Percentiles rank a stretch among this genome's conserved stretches.
Evolutionary conservation across 2,329 filamentous ascomycete genomes (phyloP).

Genomic region (Dothideomycetidae sp.): DNA sequence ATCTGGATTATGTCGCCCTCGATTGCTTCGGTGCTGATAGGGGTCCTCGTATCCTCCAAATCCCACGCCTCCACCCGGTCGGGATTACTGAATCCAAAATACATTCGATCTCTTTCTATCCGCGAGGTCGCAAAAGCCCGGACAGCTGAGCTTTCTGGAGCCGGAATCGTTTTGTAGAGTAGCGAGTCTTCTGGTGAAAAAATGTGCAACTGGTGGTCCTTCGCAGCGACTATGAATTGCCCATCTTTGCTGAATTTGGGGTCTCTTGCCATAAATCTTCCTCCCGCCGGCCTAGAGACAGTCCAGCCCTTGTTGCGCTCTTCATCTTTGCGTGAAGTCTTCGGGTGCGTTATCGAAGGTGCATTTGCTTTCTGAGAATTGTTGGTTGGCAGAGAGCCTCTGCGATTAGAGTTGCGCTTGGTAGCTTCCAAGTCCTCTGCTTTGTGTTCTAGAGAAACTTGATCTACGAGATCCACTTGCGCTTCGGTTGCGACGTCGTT

Average conservation of each 20-base stretch:
- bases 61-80: conserved; percentile 7
- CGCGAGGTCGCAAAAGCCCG: conserved; percentile 30
- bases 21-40: conserved; percentile 28
- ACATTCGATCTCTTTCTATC: neutral
- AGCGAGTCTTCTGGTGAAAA: conserved; percentile 67
- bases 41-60: neutral
- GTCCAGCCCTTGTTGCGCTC: conserved; percentile 26
- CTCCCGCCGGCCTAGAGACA: conserved; percentile 37
- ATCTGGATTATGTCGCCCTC: conserved; percentile 41
- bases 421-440: too few relatives aligned
- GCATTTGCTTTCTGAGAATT: too few relatives aligned
- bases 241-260: conserved; percentile 42
- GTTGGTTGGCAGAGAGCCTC: too few relatives aligned
- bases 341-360: too few relatives aligned
- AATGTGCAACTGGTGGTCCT: conserved; percentile 19
- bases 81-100: conserved; percentile 5
- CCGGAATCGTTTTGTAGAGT: conserved; percentile 55
- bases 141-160: conserved; percentile 35
- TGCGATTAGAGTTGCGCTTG: too few relatives aligned
- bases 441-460: neutral
- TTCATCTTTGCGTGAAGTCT: neutral
- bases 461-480: too few relatives aligned
- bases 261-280: conserved; percentile 41
- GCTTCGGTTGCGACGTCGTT: neutral
- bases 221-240: conserved; percentile 19